Base-by-base conservation (phyloP, 2,329 filamentous ascomycete genomes). In the Magnaporthiopsis poae region DNA sequence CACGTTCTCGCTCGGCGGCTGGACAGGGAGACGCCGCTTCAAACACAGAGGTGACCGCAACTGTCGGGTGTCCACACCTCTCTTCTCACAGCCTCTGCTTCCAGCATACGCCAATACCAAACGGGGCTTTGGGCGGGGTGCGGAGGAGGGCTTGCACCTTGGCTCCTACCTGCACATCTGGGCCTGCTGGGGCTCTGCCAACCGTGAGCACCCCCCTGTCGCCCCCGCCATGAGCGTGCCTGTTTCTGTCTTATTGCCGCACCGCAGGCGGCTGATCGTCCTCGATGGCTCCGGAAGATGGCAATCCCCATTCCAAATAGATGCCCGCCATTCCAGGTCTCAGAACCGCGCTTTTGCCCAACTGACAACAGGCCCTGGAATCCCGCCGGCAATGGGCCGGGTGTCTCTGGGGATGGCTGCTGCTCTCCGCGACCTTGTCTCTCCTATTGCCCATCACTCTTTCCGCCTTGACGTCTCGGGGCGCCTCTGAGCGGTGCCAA, bases 251-350 rank as follows among this genome's bases (percentile, higher is more conserved):
- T 56, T 56, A 56, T 56, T 56, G 11, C 46, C 18, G 39, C 39
- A 5, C 39, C 46, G 9, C 35, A 9, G 46, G 21, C 18, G 46
- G 18, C 13, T 56, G 46, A 56, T 25, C 46, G 46, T 21, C 46
- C 7, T 9, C 8, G 7, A 25, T 56, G 18, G 46, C 46, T 31
- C 46, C 21, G 46, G 21, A 21, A 21, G 46, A 56, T 46, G 61
- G 12, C 35, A 25, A 25, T 63, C 31, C n/a, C 61, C 61, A 63
- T 63, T 46, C n/a, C 35, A 46, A 36, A 36, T 29, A 35, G 21
- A 8, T 63, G 35, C 35, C 29, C 13, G 15, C 27, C 61, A 63
- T 63, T 63, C 61, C 61, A 63, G 61, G 61, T 39, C 31, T 39
- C 61, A 63, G 39, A 56, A 21, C 7, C 21, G 46, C 46, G 46